A percentile compares a stretch with the other conserved stretches of the same genome.
Evolutionary conservation across 164 flowering plant species (phyloP).

Genomic region (Vitis cinerea): DNA sequence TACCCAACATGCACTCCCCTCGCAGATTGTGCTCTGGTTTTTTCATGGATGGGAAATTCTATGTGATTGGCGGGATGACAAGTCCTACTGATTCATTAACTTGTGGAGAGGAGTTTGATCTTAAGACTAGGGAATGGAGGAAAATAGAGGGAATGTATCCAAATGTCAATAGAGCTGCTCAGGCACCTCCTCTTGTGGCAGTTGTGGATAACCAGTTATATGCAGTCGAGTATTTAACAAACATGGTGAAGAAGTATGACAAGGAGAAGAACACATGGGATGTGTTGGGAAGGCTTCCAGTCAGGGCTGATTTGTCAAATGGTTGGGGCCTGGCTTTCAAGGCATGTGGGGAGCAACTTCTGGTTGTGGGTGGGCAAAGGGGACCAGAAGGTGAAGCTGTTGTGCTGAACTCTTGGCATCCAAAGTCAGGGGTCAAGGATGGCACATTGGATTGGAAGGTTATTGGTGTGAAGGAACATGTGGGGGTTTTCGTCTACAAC

Average conservation of each 20-base stretch:
- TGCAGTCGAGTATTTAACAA: conserved; percentile 51
- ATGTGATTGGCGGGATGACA: conserved; percentile 64
- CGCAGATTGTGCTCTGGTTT: conserved; percentile 67
- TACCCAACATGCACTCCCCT: conserved; percentile 60
- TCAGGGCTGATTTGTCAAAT: conserved; percentile 53
- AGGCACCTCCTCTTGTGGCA: conserved; percentile 81
- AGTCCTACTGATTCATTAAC: conserved; percentile 41
- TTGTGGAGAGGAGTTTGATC: conserved; percentile 70
- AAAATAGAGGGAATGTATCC: conserved; percentile 67
- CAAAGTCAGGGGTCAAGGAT: conserved; percentile 41
- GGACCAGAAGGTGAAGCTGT: conserved; percentile 62
- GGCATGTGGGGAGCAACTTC: conserved; percentile 54
- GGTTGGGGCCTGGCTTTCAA: conserved; percentile 85
- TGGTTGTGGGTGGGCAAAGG: conserved; percentile 67
- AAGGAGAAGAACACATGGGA: conserved; percentile 58
- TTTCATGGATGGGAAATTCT: conserved; percentile 70
- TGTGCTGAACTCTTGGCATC: conserved; percentile 58
- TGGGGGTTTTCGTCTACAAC: conserved; percentile 67
- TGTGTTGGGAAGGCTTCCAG: conserved; percentile 62
- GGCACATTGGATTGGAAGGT: conserved; percentile 58
- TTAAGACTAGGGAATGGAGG: conserved; percentile 51
- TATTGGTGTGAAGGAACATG: conserved; percentile 48
- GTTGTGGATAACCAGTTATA: conserved; percentile 65
- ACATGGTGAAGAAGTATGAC: conserved; percentile 59
- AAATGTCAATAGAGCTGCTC: conserved; percentile 46